Conservation (phyloP, 805 yeast species). For the Jamesozyma lodderae region DNA sequence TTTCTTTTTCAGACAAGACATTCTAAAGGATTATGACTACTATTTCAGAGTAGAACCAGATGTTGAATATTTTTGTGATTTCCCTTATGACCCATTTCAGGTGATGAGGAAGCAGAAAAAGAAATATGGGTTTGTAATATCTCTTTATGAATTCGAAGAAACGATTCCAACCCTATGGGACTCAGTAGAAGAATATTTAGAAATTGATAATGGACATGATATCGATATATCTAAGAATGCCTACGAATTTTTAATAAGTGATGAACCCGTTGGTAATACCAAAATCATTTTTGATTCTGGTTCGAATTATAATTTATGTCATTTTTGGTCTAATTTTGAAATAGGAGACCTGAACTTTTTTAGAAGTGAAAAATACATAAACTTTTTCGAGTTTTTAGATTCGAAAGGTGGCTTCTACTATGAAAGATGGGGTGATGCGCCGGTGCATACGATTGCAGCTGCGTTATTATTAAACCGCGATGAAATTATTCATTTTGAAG, state of each 20-base stretch:
- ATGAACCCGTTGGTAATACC: slow-evolving; percentile 35
- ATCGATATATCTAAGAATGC: slow-evolving; percentile 31
- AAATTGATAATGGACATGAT: slow-evolving; percentile 44
- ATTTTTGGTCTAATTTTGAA: slow-evolving; percentile 85
- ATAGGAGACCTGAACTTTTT: slow-evolving; percentile 64
- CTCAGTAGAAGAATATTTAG: slow-evolving; percentile 52
- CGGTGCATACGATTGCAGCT: slow-evolving; percentile 70
- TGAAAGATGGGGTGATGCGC: slow-evolving; percentile 96
- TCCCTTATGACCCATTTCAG: slow-evolving; percentile 74
- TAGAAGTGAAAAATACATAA: slow-evolving; percentile 52
- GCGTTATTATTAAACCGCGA: slow-evolving; percentile 46
- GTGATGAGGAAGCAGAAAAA: slow-evolving; percentile 68
- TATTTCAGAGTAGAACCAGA: slow-evolving; percentile 96
- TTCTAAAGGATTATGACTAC: slow-evolving; percentile 67
- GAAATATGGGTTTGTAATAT: slow-evolving; percentile 79
- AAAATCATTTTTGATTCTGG: slow-evolving; percentile 39
- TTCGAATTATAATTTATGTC: slow-evolving; percentile 66
- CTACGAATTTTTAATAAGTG: slow-evolving; percentile 41
- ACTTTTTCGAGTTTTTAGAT: slow-evolving; percentile 57
- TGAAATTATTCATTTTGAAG: slow-evolving; percentile 70
- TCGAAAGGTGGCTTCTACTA: slow-evolving; percentile 68
- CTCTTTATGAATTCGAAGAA: slow-evolving; percentile 70
- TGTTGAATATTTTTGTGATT: slow-evolving; percentile 81
- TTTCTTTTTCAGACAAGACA: slow-evolving; percentile 70
- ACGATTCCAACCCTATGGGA: slow-evolving; percentile 86